Conservation (phyloP, 768 basidiomycete genomes). For the Trametes maxima region DNA sequence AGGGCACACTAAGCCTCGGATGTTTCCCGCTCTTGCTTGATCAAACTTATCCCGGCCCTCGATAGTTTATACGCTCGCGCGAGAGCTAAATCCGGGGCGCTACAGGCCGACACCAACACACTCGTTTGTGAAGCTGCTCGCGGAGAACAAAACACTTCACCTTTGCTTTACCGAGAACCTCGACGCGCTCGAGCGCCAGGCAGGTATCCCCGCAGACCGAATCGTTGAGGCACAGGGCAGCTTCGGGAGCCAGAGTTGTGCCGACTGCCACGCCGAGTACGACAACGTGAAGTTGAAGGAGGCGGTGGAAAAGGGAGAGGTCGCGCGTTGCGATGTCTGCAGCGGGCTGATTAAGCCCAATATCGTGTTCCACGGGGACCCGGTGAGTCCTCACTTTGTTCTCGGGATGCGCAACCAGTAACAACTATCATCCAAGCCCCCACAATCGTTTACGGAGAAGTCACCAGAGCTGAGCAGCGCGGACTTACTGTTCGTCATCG, state of each 20-base stretch:
- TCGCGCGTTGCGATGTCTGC: conserved; percentile 70
- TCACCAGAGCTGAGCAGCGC: conserved; percentile 59
- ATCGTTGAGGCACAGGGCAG: conserved; percentile 96
- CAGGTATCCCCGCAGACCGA: conserved; percentile 71
- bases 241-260: conserved; percentile 84
- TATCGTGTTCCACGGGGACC: conserved; percentile 89
- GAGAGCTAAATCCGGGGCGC: conserved; percentile 89
- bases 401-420: not conserved
- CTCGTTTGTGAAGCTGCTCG: conserved; percentile 83
- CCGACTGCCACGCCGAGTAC: conserved; percentile 64
- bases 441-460: conserved; percentile 62
- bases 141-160: conserved; percentile 65
- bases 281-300: conserved; percentile 69
- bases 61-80: conserved; percentile 84
- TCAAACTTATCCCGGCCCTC: not conserved
- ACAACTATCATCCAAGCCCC: conserved; percentile 54
- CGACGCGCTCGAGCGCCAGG: conserved; percentile 89
- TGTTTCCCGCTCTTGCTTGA: not conserved
- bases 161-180: conserved; percentile 91
- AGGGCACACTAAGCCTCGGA: not conserved
- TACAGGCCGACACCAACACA: conserved; percentile 89
- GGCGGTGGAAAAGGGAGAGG: conserved; percentile 57
- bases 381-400: conserved; percentile 38
- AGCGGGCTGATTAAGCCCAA: conserved; percentile 84
- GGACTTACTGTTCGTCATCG: conserved; percentile 88